phyloP scores from a whole-genome alignment of 352 stramenopile species.

The Peronospora belbahrii region DNA sequence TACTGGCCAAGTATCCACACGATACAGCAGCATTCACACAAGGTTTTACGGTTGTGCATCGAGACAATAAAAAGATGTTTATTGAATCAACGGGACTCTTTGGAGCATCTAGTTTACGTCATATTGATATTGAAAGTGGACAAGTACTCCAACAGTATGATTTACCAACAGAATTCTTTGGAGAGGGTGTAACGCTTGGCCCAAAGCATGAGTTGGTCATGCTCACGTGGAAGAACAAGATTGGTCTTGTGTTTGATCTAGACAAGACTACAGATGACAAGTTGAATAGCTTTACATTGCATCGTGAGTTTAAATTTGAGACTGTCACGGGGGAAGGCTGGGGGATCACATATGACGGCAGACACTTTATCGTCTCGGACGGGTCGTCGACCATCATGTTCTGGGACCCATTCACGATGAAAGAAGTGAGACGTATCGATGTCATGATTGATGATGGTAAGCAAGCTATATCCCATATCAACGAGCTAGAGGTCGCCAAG shows the following conservation, averaged over 20 bases:
- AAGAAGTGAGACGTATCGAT: slow-evolving; percentile 60
- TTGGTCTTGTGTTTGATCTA: slow-evolving; percentile 84
- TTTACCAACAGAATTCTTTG: slow-evolving; percentile 69
- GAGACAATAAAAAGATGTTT: slow-evolving; percentile 60
- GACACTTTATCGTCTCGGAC: slow-evolving; percentile 78
- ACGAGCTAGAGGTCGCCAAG: slow-evolving; percentile 91
- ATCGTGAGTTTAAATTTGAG: slow-evolving; percentile 66
- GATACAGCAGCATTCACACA: slow-evolving; percentile 83
- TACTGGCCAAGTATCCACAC: slow-evolving; percentile 71
- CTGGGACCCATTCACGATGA: slow-evolving; percentile 82
- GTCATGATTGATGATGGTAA: slow-evolving; percentile 38
- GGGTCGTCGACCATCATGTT: slow-evolving; percentile 87
- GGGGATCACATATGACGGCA: slow-evolving; percentile 85
- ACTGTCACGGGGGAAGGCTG: slow-evolving; percentile 86
- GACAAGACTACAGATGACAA: slow-evolving; percentile 24
- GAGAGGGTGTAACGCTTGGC: slow-evolving; percentile 85
- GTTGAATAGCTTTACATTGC: slow-evolving; percentile 14
- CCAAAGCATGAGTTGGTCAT: slow-evolving; percentile 71
- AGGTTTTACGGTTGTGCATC: slow-evolving; percentile 56
- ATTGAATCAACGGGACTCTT: slow-evolving; percentile 90
- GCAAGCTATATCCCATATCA: slow-evolving; percentile 66
- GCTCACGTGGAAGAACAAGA: slow-evolving; percentile 87
- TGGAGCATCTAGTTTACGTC: slow-evolving; percentile 79
- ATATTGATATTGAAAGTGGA: slow-evolving; percentile 82
- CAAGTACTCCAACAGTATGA: slow-evolving; percentile 62